Base-by-base conservation (phyloP, 2,329 filamentous ascomycete genomes). In the Truncatella angustata region DNA sequence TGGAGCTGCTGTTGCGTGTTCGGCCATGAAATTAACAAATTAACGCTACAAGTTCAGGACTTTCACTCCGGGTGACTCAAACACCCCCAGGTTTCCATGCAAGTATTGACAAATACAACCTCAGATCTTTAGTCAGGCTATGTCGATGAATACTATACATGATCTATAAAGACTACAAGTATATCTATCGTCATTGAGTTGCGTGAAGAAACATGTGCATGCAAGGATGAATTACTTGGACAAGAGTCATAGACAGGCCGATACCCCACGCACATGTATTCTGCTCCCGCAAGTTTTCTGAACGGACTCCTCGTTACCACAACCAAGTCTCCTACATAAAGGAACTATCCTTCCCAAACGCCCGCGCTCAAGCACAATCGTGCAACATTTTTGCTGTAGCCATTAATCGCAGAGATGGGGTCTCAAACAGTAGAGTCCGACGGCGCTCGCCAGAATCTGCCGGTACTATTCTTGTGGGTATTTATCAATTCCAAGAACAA, bases 401-500 rank as follows among this genome's bases (percentile, higher is more conserved):
- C 32, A 20, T n/a, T 32, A 53, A 35, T 28, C n/a, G n/a, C n/a
- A n/a, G n/a, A n/a, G n/a, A 69, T 69, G 66, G 63, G 60, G 4
- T 59, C 63, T n/a, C 55, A 62, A 56, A 49, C 50, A 14, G 44
- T 54, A 52, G 54, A 59, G 28, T 36, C 53, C 49, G 51, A 66
- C 59, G 54, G 59, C 57, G 54, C 58, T 18, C 12, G 57, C 30
- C 30, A 54, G 18, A 58, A 59, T 10, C 63, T 61, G 47, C 63
- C 68, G 34, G 72, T 77, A 44, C 66, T 76, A 32, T 77, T 76
- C 60, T 77, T 77, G 74, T 76, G 54, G 68, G 72, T 58, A 20
- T 20, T 7, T 7, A 3, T n/a, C 5, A 14, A n/a, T 4, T 14
- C 16, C n/a, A n/a, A 7, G 24, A n/a, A 28, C 3, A 5, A 10